Evolutionary conservation across 2,329 filamentous ascomycete genomes (phyloP), one percentile per base, ranked within the genome.

Genomic region (Dendryphion nanum): DNA sequence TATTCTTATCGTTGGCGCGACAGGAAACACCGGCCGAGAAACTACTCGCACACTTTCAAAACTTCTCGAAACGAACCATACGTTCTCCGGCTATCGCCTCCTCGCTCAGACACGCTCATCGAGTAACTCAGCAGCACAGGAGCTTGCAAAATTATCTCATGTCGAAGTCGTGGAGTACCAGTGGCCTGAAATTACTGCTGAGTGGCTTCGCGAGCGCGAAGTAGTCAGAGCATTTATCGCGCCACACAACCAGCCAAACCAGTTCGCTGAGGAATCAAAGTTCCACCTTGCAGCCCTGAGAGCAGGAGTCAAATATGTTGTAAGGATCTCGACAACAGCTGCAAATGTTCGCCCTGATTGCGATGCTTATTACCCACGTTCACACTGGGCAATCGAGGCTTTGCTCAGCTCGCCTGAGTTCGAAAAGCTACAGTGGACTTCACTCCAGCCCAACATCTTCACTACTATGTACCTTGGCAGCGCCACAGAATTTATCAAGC

Each of bases 211-310:
- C 3, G 30, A 47, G 6, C 42, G 40, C 2, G 17, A 41, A 2
- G 42, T 53, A 3, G 35, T 23, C 15, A 23, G 42, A 24, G 42
- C 36, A 10, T 53, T 48, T 40, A 48, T 53, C 16, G 46, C 48
- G 4, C 35, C 50, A 5, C 50, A 53, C 41, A 50, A 50, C 28
- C 31, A 30, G 28, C 50, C 48, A 12, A 46, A 40, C 18, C 48
- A 48, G 17, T 53, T 50, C 30, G 42, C 41, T 15, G 50, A 51
- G 15, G 50, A 53, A 41, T 51, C 44, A 4, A 42, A 38, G 14
- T 45, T 53, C 30, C 44, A 41, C 24, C 4, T 43, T 12, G 44
- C 42, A 16, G 30, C 31, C 14, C 39, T 50, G 1, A 15, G 13
- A 5, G 50, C 48, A n/a, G 44, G 37, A 15, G 48, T 50, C 5